phyloP scores from a whole-genome alignment of 2,329 filamentous ascomycete genomes.

The Zalaria obscura region DNA sequence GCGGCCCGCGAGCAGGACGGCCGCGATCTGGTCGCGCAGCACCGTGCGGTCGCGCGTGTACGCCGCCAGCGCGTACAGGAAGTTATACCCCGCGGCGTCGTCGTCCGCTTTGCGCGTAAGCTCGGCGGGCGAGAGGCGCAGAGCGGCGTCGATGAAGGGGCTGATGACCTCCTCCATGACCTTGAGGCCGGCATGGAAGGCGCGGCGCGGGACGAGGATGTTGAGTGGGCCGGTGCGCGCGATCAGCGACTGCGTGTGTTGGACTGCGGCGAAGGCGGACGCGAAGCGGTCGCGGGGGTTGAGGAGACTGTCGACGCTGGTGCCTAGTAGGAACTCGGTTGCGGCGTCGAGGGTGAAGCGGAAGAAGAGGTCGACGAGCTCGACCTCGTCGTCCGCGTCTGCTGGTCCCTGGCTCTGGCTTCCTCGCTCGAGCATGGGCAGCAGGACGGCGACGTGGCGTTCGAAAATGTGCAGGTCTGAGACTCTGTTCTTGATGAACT shows the following conservation, averaged over 20 bases:
- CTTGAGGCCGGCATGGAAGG: constrained; percentile 50
- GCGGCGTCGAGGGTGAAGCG: constrained; percentile 73
- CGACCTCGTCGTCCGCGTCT: constrained; percentile 34
- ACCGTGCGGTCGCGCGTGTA: constrained; percentile 57
- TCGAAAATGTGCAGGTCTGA: constrained; percentile 74
- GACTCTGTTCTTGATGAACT: constrained; percentile 75
- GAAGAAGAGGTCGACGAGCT: constrained; percentile 68
- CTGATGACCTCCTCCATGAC: constrained; percentile 64
- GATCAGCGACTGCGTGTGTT: constrained; percentile 56
- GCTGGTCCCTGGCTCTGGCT: constrained; percentile 14
- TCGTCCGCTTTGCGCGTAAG: no score
- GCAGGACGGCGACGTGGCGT: constrained; percentile 58
- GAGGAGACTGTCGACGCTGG: constrained; percentile 49
- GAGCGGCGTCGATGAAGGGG: constrained; percentile 60
- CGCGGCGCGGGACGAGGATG: constrained; percentile 45
- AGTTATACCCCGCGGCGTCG: constrained; percentile 75
- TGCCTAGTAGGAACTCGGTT: constrained; percentile 74
- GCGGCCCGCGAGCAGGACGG: constrained; percentile 68
- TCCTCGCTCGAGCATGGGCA: constrained; percentile 41
- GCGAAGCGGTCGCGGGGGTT: constrained; percentile 55
- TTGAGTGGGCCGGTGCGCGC: constrained; percentile 51
- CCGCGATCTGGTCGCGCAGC: constrained; percentile 72
- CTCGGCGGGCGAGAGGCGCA: constrained; percentile 55
- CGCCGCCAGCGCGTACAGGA: constrained; percentile 69
- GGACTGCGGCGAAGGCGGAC: constrained; percentile 68